These are phyloP conservation scores for Debaryomyces castellii DNA, from an alignment of 805 yeast genomes.

Conservation along the genomic window DNA sequence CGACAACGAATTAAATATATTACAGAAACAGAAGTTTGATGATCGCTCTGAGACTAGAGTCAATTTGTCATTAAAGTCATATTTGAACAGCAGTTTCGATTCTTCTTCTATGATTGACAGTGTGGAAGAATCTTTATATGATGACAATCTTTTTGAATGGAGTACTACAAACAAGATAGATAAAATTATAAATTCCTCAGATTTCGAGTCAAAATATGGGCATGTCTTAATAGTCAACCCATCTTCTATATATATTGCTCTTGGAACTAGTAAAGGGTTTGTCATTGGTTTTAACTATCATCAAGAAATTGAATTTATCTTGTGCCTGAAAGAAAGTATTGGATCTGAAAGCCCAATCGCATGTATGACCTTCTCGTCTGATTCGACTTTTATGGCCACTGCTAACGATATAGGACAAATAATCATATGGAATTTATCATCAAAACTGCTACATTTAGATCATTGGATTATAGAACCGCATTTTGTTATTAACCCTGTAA, in stretches of 20 bases:
- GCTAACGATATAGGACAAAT: constrained; percentile 69
- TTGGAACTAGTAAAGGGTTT: constrained; percentile 73
- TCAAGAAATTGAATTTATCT: constrained; percentile 52
- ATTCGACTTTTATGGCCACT: constrained; percentile 66
- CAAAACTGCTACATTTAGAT: constrained; percentile 36
- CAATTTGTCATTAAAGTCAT: constrained; percentile 18
- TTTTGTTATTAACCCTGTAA: constrained; percentile 30
- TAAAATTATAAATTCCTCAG: constrained; percentile 17
- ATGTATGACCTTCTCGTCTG: constrained; percentile 59
- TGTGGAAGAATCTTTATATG: not conserved
- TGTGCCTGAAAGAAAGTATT: constrained; percentile 32
- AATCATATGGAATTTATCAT: constrained; percentile 59
- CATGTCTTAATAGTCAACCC: constrained; percentile 19
- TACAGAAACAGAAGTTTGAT: constrained; percentile 30
- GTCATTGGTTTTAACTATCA: constrained; percentile 67
- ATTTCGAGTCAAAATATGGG: constrained; percentile 25
- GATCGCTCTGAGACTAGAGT: constrained; percentile 36
- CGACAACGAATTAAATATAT: constrained; percentile 1
- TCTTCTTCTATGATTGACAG: not conserved
- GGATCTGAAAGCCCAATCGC: constrained; percentile 45
- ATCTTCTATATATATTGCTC: constrained; percentile 41
- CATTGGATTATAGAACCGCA: constrained; percentile 54
- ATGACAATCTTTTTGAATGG: constrained; percentile 22
- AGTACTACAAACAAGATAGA: constrained; percentile 19
- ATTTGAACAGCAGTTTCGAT: not conserved